Evolutionary conservation across 768 basidiomycete genomes (phyloP).

Genomic region (Inosperma sp.): DNA sequence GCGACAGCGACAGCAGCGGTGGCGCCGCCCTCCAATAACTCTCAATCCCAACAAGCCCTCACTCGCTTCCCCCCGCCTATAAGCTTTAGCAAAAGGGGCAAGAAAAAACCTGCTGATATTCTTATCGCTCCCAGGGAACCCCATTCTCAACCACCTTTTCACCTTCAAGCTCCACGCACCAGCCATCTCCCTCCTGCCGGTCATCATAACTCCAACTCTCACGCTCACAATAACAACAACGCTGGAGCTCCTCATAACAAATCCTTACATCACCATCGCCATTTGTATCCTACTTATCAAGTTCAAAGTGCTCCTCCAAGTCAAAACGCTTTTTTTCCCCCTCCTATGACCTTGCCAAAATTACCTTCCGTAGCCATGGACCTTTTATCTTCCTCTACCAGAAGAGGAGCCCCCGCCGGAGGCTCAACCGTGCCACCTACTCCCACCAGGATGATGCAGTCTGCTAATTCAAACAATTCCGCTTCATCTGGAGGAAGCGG

Average conservation of each 20-base stretch:
- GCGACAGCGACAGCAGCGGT: constrained; percentile 6
- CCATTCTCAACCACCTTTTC: background rate
- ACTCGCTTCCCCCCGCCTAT: constrained; percentile 49
- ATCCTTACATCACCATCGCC: constrained; percentile 41
- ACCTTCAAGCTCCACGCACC: no score
- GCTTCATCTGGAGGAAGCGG: background rate
- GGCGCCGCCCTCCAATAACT: constrained; percentile 9
- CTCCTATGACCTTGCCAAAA: constrained; percentile 55
- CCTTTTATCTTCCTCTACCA: constrained; percentile 22
- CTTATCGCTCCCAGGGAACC: constrained; percentile 49
- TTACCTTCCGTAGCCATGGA: constrained; percentile 53
- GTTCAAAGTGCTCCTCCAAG: constrained; percentile 75
- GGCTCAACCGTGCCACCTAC: constrained; percentile 66
- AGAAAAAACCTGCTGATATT: constrained; percentile 76
- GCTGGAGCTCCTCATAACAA: background rate
- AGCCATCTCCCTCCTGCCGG: background rate
- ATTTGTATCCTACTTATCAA: constrained; percentile 56
- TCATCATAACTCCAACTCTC: no score
- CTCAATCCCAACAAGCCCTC: constrained; percentile 19
- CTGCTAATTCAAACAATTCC: background rate
- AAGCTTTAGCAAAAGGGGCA: constrained; percentile 69
- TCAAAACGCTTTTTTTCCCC: constrained; percentile 34
- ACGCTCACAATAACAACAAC: no score
- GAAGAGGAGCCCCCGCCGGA: constrained; percentile 45
- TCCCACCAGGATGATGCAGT: constrained; percentile 51